Conservation (phyloP, 176 grass and related monocot genomes). For the Hordeum vulgare region DNA sequence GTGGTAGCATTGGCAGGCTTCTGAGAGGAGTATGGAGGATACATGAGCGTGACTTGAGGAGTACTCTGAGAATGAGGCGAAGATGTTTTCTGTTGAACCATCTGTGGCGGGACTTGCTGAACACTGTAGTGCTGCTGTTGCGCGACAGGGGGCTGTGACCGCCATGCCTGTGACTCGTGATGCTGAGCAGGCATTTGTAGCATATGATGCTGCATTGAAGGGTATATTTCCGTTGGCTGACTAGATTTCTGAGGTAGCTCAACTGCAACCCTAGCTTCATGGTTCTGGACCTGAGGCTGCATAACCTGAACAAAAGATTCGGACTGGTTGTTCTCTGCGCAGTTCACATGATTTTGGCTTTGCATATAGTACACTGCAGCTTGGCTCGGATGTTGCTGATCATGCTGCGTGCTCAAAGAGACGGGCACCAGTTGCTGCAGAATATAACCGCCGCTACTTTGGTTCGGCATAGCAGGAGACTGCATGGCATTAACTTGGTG, state of each 20-base stretch:
- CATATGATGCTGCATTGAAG: conserved; percentile 42
- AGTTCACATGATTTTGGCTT: conserved; percentile 29
- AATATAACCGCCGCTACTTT: conserved; percentile 32
- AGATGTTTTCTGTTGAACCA: conserved; percentile 41
- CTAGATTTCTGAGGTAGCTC: conserved; percentile 34
- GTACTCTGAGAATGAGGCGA: conserved; percentile 53
- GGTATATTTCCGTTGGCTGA: conserved; percentile 25
- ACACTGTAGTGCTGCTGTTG: conserved; percentile 50
- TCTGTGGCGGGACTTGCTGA: conserved; percentile 37
- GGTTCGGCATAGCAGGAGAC: conserved; percentile 27
- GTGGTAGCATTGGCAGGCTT: conserved; percentile 50
- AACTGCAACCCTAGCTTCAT: conserved; percentile 38
- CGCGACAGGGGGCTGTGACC: conserved; percentile 33
- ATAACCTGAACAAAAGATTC: conserved; percentile 55
- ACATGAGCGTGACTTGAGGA: conserved; percentile 56
- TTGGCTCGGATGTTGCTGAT: conserved; percentile 44
- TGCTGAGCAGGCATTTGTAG: conserved; percentile 43
- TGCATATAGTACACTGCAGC: conserved; percentile 46
- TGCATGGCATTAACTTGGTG: conserved; percentile 39
- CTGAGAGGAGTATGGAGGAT: conserved; percentile 58
- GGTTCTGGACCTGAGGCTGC: conserved; percentile 43
- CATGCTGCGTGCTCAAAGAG: conserved; percentile 35
- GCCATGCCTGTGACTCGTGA: conserved; percentile 39
- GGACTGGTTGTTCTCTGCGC: background rate
- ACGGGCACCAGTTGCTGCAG: conserved; percentile 46